A percentile compares a stretch with the other conserved stretches of the same genome.
Conservation (phyloP, 805 yeast genomes). For the Candida silvicultrix region DNA sequence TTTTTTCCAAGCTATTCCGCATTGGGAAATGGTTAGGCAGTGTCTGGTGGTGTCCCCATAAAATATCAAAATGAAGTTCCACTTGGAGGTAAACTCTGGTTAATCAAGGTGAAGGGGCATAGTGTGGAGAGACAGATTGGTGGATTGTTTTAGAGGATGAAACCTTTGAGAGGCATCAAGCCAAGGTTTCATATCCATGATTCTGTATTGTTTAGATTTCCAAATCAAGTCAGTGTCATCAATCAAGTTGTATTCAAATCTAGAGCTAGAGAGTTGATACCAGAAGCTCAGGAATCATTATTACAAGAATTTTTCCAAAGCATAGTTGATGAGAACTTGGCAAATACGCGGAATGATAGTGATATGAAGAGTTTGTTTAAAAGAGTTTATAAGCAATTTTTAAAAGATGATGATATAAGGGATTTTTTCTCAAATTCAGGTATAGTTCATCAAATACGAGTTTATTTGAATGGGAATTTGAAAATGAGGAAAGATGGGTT, state of each 20-base stretch:
- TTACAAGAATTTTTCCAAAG: conserved; percentile 13
- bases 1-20: neutral
- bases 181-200: conserved; percentile 19
- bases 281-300: conserved; percentile 1
- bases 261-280: conserved; percentile 6
- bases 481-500: neutral
- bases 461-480: neutral
- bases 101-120: too few species aligned
- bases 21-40: neutral
- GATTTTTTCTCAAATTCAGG: conserved; percentile 3
- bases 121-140: too few species aligned
- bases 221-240: conserved; percentile 14
- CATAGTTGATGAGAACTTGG: neutral
- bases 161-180: neutral
- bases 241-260: conserved; percentile 13
- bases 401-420: conserved; percentile 8
- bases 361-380: neutral
- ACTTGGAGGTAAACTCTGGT: too few species aligned
- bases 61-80: too few species aligned
- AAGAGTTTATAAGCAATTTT: conserved; percentile 14
- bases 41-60: neutral
- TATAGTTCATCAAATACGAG: neutral
- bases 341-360: neutral
- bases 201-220: conserved; percentile 7
- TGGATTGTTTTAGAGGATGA: neutral